These are phyloP conservation scores for Penicillium hordei DNA, from an alignment of 2,329 filamentous ascomycete genomes.

Conservation along the genomic window DNA sequence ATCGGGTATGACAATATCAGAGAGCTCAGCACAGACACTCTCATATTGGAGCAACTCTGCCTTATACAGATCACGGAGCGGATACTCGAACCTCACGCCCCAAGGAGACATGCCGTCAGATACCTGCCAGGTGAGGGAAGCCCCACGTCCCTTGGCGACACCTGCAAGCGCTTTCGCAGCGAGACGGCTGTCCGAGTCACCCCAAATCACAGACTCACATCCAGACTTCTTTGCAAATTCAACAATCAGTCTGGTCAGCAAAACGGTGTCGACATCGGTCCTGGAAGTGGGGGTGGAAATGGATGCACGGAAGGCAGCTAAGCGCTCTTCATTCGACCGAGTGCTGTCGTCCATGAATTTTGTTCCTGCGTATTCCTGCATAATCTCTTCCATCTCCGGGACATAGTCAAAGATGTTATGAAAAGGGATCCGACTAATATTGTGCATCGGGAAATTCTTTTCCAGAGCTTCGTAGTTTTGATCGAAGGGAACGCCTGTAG, in stretches of 20 bases:
- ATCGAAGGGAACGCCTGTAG: constrained; percentile 22
- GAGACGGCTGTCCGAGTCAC: constrained; percentile 81
- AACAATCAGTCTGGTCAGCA: constrained; percentile 71
- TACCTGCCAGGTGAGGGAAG: constrained; percentile 76
- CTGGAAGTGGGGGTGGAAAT: constrained; percentile 73
- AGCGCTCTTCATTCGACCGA: constrained; percentile 43
- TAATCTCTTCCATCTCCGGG: constrained; percentile 32
- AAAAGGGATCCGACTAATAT: constrained; percentile 64
- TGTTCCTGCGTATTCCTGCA: constrained; percentile 33
- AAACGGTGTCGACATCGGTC: constrained; percentile 68
- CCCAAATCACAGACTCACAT: constrained; percentile 75
- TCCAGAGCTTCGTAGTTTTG: constrained; percentile 50
- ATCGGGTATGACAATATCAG: constrained; percentile 48
- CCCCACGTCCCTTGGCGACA: constrained; percentile 87
- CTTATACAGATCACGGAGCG: constrained; percentile 79
- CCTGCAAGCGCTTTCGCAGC: constrained; percentile 83
- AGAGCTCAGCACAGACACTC: constrained; percentile 53
- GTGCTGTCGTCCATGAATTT: constrained; percentile 29
- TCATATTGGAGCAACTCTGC: constrained; percentile 74
- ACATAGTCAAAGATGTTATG: constrained; percentile 57
- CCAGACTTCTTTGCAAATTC: constrained; percentile 58
- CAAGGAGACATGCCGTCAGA: constrained; percentile 68
- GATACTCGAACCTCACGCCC: constrained; percentile 68
- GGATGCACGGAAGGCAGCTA: constrained; percentile 58
- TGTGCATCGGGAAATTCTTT: constrained; percentile 64